phyloP scores from a whole-genome alignment of 106 monocot genomes.

The Xerophyta viscosa region DNA sequence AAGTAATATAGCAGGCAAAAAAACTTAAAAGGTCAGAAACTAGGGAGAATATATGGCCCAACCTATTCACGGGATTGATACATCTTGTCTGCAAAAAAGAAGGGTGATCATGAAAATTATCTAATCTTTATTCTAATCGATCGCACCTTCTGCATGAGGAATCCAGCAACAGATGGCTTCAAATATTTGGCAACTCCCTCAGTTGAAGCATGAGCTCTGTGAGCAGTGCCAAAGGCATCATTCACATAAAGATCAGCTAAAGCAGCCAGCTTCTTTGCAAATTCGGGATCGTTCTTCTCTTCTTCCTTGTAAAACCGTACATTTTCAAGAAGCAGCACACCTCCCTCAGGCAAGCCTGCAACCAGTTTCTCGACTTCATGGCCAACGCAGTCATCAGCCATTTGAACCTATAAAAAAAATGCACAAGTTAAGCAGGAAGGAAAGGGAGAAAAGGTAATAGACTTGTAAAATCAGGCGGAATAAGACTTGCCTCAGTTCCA shows the following conservation, averaged over 20 bases:
- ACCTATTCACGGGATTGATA: no score
- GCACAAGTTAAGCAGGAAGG: not conserved
- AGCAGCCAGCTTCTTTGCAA: constrained; percentile 79
- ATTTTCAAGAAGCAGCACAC: constrained; percentile 88
- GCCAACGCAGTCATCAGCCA: constrained; percentile 78
- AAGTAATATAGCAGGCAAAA: no score
- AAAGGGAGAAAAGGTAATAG: no score
- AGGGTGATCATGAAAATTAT: not conserved
- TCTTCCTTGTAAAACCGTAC: constrained; percentile 94
- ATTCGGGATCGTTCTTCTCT: constrained; percentile 96
- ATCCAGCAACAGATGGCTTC: constrained; percentile 69
- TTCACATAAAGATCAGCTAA: constrained; percentile 94
- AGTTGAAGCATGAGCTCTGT: constrained; percentile 81
- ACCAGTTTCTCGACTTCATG: constrained; percentile 75
- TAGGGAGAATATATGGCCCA: no score
- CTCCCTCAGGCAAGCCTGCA: constrained; percentile 58
- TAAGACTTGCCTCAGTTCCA: constrained; percentile 40
- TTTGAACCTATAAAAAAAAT: constrained; percentile 30
- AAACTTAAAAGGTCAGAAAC: no score
- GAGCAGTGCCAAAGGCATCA: constrained; percentile 88
- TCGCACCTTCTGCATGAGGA: constrained; percentile 71
- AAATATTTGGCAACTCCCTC: constrained; percentile 70
- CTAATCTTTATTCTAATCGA: not conserved
- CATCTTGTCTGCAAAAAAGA: no score
- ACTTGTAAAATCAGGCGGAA: no score